phyloP scores from a whole-genome alignment of 352 stramenopile species.

The Phytophthora syringae region DNA sequence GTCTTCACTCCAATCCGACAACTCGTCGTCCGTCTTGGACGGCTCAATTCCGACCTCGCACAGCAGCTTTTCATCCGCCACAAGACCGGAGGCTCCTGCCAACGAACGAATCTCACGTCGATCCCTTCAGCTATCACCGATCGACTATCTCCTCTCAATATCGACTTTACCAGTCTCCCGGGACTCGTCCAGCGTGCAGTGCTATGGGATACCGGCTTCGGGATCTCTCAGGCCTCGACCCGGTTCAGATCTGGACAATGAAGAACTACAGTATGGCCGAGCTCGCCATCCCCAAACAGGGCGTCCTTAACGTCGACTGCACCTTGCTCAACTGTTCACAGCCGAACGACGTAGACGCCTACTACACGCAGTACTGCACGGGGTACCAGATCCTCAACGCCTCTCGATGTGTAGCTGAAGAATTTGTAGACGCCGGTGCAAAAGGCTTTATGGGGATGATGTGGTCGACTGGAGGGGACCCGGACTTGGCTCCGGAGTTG shows the following conservation, averaged over 20 bases:
- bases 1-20: not conserved
- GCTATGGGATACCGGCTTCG: conserved; percentile 48
- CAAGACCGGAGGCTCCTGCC: conserved; percentile 11
- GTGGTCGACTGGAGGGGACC: conserved; percentile 34
- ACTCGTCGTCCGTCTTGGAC: conserved; percentile 37
- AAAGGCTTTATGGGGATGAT: conserved; percentile 30
- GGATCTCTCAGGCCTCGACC: conserved; percentile 18
- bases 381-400: conserved; percentile 45
- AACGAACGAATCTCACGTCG: conserved; percentile 11
- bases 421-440: conserved; percentile 11
- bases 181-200: conserved; percentile 39
- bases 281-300: conserved; percentile 26
- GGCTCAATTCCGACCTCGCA: conserved; percentile 45
- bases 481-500: conserved; percentile 15
- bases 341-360: conserved; percentile 22
- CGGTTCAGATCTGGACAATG: conserved; percentile 32
- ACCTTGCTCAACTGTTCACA: conserved; percentile 34
- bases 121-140: conserved; percentile 17
- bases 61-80: conserved; percentile 41
- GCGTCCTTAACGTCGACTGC: conserved; percentile 30
- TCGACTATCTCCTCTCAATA: conserved; percentile 21
- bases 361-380: conserved; percentile 36
- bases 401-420: conserved; percentile 37
- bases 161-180: conserved; percentile 27
- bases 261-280: conserved; percentile 27